Percentiles rank a stretch among this genome's conserved stretches.
Conservation (phyloP, 441 rosid species). For the Populus hybrid region DNA sequence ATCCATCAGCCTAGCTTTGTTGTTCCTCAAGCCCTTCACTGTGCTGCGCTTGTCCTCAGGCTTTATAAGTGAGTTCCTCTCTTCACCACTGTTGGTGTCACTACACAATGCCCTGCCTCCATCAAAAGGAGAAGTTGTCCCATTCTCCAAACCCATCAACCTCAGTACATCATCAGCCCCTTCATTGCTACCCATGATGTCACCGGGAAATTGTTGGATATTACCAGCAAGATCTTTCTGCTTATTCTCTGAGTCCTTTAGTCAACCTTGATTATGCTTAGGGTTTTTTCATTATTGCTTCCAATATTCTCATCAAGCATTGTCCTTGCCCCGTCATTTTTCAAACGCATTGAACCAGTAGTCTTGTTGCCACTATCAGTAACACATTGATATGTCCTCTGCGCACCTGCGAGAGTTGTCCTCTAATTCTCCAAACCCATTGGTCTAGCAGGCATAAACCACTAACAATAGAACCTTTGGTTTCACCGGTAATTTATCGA, state of each 20-base stretch:
- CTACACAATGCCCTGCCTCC: neutral
- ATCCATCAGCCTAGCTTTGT: neutral
- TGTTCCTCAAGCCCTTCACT: neutral
- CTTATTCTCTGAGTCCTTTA: conserved; percentile 24
- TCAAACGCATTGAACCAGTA: neutral
- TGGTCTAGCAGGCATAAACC: no score
- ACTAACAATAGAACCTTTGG: neutral
- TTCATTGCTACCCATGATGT: neutral
- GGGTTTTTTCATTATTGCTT: neutral
- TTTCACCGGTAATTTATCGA: neutral
- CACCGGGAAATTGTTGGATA: conserved; percentile 1
- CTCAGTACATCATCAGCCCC: neutral
- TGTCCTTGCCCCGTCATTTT: neutral
- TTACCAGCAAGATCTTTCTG: conserved; percentile 7
- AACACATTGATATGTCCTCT: neutral
- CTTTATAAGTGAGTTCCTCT: neutral
- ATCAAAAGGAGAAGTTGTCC: no score
- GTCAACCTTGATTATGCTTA: conserved; percentile 10
- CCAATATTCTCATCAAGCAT: neutral
- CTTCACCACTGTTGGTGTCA: neutral
- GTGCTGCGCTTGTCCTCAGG: neutral
- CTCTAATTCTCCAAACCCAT: neutral
- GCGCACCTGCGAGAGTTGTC: neutral
- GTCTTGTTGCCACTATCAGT: neutral
- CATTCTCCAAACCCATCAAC: no score